Conservation (phyloP, 345 rosid species). For the Eutrema yunnanense region DNA sequence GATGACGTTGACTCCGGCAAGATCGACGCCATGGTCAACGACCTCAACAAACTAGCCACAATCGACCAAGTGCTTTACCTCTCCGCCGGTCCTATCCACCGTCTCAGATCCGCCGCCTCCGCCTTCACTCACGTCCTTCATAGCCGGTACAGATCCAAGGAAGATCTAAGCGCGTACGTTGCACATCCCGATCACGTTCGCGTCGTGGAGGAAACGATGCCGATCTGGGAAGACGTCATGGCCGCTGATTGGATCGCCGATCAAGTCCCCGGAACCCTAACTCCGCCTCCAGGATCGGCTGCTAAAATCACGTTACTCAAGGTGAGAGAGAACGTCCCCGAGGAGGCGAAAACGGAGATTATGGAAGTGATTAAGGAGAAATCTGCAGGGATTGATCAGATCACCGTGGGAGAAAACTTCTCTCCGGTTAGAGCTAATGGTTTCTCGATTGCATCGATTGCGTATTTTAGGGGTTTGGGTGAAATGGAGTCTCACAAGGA, state of each 20-base stretch:
- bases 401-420: conserved; percentile 68
- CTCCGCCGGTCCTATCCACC: conserved; percentile 47
- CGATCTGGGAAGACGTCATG: conserved; percentile 71
- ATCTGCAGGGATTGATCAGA: conserved; percentile 33
- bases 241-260: conserved; percentile 77
- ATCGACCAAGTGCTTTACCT: conserved; percentile 62
- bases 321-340: conserved; percentile 45
- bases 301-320: conserved; percentile 42
- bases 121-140: conserved; percentile 83
- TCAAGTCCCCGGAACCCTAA: conserved; percentile 22
- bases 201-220: conserved; percentile 50
- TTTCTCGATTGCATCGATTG: conserved; percentile 57
- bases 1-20: conserved; percentile 37
- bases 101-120: conserved; percentile 36
- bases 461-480: conserved; percentile 38
- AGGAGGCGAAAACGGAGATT: conserved; percentile 46
- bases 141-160: conserved; percentile 68
- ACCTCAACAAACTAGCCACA: conserved; percentile 47
- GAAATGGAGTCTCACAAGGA: conserved; percentile 37
- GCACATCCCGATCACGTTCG: conserved; percentile 56
- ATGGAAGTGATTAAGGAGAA: conserved; percentile 42
- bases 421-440: conserved; percentile 75
- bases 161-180: conserved; percentile 47
- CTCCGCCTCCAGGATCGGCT: conserved; percentile 42
- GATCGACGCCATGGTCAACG: conserved; percentile 46